Evolutionary conservation across 2,329 filamentous ascomycete species (phyloP).

Genomic region (Botrytis byssoidea): DNA sequence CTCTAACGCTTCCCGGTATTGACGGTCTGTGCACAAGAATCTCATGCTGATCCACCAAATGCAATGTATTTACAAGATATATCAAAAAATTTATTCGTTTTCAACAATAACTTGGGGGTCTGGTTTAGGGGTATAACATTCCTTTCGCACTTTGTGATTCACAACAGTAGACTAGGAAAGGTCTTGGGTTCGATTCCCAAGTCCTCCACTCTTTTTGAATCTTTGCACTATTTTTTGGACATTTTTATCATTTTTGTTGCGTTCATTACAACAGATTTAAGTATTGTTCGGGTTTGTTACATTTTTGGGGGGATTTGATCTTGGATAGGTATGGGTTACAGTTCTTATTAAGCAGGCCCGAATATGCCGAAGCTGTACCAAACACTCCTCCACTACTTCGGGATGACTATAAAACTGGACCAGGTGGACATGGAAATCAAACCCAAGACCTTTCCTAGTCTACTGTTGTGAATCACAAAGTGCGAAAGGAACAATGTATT

Average conservation of each 20-base stretch:
- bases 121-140: conserved; percentile 44
- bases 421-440: conserved; percentile 42
- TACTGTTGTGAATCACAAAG: conserved; percentile 7
- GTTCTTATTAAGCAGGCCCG: neutral
- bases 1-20: neutral
- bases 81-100: fast-evolving
- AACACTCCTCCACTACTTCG: neutral
- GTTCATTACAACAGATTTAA: neutral
- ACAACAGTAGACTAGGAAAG: conserved; percentile 38
- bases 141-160: conserved; percentile 38
- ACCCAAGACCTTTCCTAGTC: conserved; percentile 43
- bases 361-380: neutral
- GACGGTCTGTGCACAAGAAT: neutral
- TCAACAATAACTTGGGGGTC: conserved; percentile 27
- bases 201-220: conserved; percentile 35
- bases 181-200: conserved; percentile 45
- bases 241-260: neutral
- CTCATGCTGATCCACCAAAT: too few species aligned
- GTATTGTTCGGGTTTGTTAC: neutral
- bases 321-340: neutral
- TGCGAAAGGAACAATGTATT: conserved; percentile 39
- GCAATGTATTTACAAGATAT: too few species aligned
- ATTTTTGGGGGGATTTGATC: neutral
- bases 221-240: neutral
- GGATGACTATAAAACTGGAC: conserved; percentile 20